These are phyloP conservation scores for Carex sylvatica DNA, from an alignment of 202 grass and related monocot species.

Conservation along the genomic window DNA sequence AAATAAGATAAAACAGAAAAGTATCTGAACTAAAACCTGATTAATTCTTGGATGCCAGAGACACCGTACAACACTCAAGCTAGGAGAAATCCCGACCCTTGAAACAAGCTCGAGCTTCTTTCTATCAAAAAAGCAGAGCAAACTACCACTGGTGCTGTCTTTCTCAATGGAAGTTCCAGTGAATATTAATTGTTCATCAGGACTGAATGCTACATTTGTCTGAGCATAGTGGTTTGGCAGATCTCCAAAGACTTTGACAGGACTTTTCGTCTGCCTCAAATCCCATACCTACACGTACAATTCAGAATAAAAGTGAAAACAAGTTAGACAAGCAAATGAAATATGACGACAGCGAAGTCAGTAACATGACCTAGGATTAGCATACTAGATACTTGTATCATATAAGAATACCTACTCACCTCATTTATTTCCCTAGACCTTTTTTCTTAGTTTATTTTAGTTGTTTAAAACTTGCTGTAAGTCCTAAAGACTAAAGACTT, in stretches of 20 bases:
- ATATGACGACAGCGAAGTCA: slow-evolving; percentile 12
- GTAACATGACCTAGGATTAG: slow-evolving; percentile 11
- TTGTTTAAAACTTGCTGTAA: neutral
- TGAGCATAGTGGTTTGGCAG: slow-evolving; percentile 83
- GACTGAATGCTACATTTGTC: slow-evolving; percentile 83
- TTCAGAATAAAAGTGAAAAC: slow-evolving; percentile 16
- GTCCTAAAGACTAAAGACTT: neutral
- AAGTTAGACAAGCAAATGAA: slow-evolving; percentile 32
- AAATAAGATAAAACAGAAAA: slow-evolving; percentile 3
- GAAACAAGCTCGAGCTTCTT: slow-evolving; percentile 92
- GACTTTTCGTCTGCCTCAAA: slow-evolving; percentile 65
- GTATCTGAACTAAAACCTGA: slow-evolving; percentile 43
- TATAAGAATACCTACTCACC: neutral
- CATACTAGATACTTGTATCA: neutral
- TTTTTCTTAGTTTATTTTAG: neutral
- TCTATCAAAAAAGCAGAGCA: slow-evolving; percentile 95
- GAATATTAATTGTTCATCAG: slow-evolving; percentile 88
- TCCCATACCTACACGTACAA: slow-evolving; percentile 75
- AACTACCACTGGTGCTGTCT: slow-evolving; percentile 68
- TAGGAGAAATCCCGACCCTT: slow-evolving; percentile 82
- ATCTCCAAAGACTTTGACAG: slow-evolving; percentile 82
- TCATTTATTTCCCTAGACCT: neutral
- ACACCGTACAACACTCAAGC: slow-evolving; percentile 72
- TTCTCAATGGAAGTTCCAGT: slow-evolving; percentile 95
- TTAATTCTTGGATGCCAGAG: slow-evolving; percentile 90